Evolutionary conservation across 345 rosid species (phyloP), one percentile per base, ranked within the genome.

Genomic region (Barbarea vulgaris): DNA sequence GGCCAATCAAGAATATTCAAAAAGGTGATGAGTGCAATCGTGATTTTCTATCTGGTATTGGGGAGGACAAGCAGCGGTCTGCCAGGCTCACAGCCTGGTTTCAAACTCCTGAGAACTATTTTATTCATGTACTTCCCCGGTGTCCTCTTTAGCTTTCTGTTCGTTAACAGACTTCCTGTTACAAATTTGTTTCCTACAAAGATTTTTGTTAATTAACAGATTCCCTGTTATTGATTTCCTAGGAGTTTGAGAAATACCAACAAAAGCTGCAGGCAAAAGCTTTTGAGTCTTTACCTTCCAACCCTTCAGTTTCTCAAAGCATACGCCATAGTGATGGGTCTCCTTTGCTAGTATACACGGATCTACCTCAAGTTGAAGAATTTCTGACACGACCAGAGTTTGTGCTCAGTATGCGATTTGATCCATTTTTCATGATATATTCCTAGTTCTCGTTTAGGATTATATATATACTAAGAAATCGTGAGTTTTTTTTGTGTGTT

Each of bases 41-140:
- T 68, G 97, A 94, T 85, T 94, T 82, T 73, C 87, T 91, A 30
- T 77, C 79, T 76, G 97, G 97, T 68, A 87, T 94, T 72, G 91
- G 91, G n/a, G 97, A 94, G 84, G 96, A 90, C 76, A 90, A 87
- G 70, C 98, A 91, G 39, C 91, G 93, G 18, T 94, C 99, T 62
- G 89, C 97, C 59, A 83, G 99, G 81, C 91, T 94, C 64, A 89
- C 93, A 22, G 97, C 97, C 65, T 92, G 93, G 92, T 94, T 94
- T 79, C 84, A 85, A 12, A 89, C 98, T 36, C 97, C 97, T 21
- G 83, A 90, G 67, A 82, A 76, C 65, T 94, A 87, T 78, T 94
- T 91, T 79, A 84, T 90, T 67, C 78, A 87, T 68, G 98, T 91
- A 87, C 17, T 41, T 61, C 52, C 64, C 59, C 17, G 2, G 46